phyloP scores from a whole-genome alignment of 1,284 basidiomycete species.

The Omphalotus olearius region DNA sequence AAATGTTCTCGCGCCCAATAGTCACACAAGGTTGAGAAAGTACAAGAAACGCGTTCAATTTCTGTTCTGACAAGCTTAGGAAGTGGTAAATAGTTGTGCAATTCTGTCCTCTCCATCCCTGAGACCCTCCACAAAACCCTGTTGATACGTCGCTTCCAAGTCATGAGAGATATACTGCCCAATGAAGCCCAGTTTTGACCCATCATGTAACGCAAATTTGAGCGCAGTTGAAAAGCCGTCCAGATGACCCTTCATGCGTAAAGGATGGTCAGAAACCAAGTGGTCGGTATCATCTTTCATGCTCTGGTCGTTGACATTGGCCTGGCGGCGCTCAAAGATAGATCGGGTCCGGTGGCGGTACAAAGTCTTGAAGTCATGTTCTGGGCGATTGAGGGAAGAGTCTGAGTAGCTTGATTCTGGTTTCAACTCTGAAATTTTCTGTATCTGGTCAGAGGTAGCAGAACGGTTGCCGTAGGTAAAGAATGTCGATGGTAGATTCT shows the following conservation, averaged over 20 bases:
- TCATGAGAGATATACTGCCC: conserved; percentile 60
- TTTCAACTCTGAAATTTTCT: conserved; percentile 9
- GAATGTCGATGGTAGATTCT: conserved; percentile 52
- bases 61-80: no score
- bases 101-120: conserved; percentile 32
- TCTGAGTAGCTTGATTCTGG: conserved; percentile 11
- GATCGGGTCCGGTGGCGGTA: conserved; percentile 5
- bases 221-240: conserved; percentile 63
- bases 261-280: conserved; percentile 26
- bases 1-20: no score
- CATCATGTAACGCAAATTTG: conserved; percentile 51
- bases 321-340: conserved; percentile 8
- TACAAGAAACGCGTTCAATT: no score
- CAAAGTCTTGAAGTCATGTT: neutral
- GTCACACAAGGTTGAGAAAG: no score
- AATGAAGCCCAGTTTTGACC: conserved; percentile 62
- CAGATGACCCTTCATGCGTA: conserved; percentile 41
- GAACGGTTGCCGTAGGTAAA: conserved; percentile 41
- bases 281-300: conserved; percentile 13
- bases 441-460: conserved; percentile 2
- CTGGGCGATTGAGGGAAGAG: neutral
- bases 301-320: neutral
- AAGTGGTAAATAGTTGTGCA: neutral
- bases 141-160: conserved; percentile 35
- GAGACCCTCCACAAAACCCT: conserved; percentile 45